Percentiles rank a stretch among this genome's conserved stretches.
Evolutionary conservation across 352 stramenopile genomes (phyloP).

Genomic region (Aphanomyces euteiches): DNA sequence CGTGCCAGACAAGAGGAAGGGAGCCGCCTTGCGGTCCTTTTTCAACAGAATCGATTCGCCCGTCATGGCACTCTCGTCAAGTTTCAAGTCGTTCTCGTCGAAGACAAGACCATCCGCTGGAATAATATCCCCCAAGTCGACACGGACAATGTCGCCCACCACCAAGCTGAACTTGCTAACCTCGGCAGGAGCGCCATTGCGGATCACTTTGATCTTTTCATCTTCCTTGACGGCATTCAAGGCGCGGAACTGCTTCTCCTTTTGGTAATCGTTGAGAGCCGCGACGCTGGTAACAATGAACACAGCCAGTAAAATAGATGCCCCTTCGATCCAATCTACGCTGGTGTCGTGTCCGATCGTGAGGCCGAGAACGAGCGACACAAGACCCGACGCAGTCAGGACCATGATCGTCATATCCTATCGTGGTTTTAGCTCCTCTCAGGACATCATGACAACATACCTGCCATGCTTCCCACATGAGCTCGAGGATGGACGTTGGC

Average conservation of each 20-base stretch:
- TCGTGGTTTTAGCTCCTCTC: neutral
- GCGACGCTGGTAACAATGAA: slow-evolving; percentile 88
- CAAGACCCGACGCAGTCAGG: slow-evolving; percentile 47
- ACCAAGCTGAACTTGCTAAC: slow-evolving; percentile 74
- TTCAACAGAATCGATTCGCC: slow-evolving; percentile 87
- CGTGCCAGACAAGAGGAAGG: slow-evolving; percentile 92
- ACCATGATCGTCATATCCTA: slow-evolving; percentile 68
- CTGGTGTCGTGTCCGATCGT: slow-evolving; percentile 56
- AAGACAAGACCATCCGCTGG: slow-evolving; percentile 88
- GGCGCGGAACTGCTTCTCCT: slow-evolving; percentile 86
- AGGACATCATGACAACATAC: neutral
- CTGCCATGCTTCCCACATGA: slow-evolving; percentile 89
- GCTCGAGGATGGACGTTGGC: slow-evolving; percentile 52
- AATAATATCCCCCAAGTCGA: slow-evolving; percentile 84
- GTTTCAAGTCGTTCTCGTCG: slow-evolving; percentile 83
- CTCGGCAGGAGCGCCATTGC: slow-evolving; percentile 56
- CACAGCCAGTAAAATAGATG: slow-evolving; percentile 88
- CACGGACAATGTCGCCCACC: slow-evolving; percentile 86
- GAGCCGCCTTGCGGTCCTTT: slow-evolving; percentile 75
- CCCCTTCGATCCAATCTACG: slow-evolving; percentile 86
- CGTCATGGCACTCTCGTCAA: slow-evolving; percentile 90
- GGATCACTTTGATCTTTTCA: slow-evolving; percentile 82
- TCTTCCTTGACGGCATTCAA: slow-evolving; percentile 83
- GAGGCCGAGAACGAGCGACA: slow-evolving; percentile 51
- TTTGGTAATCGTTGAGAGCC: slow-evolving; percentile 89